These are phyloP conservation scores for Brassica juncea DNA, from an alignment of 345 rosid species.

Conservation along the genomic window DNA sequence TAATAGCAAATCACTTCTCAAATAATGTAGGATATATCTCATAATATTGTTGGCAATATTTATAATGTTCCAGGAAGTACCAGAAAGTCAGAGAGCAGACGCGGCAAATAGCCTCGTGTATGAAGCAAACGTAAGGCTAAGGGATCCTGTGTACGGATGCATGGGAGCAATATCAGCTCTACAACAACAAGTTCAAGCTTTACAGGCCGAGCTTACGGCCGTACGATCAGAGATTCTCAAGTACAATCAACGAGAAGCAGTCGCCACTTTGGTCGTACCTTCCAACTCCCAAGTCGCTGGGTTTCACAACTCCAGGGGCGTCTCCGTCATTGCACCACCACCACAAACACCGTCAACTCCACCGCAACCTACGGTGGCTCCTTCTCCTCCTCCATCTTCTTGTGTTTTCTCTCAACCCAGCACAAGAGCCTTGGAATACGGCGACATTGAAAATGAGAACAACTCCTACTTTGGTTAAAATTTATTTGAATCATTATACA, in stretches of 20 bases:
- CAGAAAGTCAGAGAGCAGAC: conserved; percentile 81
- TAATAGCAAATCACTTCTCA: too few species aligned
- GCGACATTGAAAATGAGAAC: conserved; percentile 65
- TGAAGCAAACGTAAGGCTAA: conserved; percentile 90
- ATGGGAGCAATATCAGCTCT: conserved; percentile 95
- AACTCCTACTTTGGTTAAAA: conserved; percentile 68
- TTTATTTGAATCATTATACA: conserved; percentile 21
- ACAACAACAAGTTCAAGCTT: conserved; percentile 84
- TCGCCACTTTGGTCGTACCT: conserved; percentile 42
- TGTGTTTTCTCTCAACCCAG: conserved; percentile 54
- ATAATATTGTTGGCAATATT: neutral
- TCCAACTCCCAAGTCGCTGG: conserved; percentile 53
- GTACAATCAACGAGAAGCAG: conserved; percentile 79
- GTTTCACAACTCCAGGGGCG: conserved; percentile 56
- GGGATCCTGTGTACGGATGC: conserved; percentile 97
- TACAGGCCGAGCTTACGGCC: conserved; percentile 75
- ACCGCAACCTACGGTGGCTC: conserved; percentile 46
- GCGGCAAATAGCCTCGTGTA: conserved; percentile 91
- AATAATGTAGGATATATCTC: neutral
- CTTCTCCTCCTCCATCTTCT: conserved; percentile 44
- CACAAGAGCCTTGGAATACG: conserved; percentile 49
- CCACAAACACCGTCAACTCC: conserved; percentile 41
- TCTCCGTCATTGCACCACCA: conserved; percentile 56
- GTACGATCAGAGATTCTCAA: conserved; percentile 78
- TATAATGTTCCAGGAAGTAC: conserved; percentile 65